Evolutionary conservation across 345 rosid species (phyloP), one percentile per base, ranked within the genome.

Genomic region (Eucalyptus marginata): DNA sequence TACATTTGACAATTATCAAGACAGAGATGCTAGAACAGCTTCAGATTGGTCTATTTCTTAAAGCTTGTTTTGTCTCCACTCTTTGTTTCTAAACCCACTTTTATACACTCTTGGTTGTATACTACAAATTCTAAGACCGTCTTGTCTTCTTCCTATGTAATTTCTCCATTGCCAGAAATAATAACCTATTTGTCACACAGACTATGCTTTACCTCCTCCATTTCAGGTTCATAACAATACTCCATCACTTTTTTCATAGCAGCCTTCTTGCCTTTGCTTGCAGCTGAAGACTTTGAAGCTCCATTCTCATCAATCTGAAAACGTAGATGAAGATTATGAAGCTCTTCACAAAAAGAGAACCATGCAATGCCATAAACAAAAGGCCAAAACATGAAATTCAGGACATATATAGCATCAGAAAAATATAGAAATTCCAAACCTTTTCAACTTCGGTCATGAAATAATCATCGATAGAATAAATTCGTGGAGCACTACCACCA

Each of bases 401-500:
- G 87, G 64, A 68, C 51, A 49, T 56, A 44, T 27, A 11, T 80
- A 24, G 66, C 56, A n/a, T 51, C 56, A 56, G 49, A 68, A 88
- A 88, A 46, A 24, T 88, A 81, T 66, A 62, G 24, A 84, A 88
- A 86, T 49, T 36, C 46, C 84, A 49, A 86, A 96, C 99, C 99
- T 96, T 97, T 88, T 96, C 99, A 89, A 97, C 96, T 93, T 97
- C 99, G 16, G 99, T 94, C 99, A 97, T 96, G 93, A 96, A 97
- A 94, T 96, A 97, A 88, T 97, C 99, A 91, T 97, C 99, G 95
- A 97, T 97, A 68, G 99, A 96, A 92, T 96, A 98, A 91, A 97
- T 97, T 86, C 99, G 92, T n/a, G 99, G 99, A 83, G 95, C 95
- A 91, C 90, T 92, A 85, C 99, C 95, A 8, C 99, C 99, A 94